Evolutionary conservation across 306 rosid genomes (phyloP).

Genomic region (Rosa persica): DNA sequence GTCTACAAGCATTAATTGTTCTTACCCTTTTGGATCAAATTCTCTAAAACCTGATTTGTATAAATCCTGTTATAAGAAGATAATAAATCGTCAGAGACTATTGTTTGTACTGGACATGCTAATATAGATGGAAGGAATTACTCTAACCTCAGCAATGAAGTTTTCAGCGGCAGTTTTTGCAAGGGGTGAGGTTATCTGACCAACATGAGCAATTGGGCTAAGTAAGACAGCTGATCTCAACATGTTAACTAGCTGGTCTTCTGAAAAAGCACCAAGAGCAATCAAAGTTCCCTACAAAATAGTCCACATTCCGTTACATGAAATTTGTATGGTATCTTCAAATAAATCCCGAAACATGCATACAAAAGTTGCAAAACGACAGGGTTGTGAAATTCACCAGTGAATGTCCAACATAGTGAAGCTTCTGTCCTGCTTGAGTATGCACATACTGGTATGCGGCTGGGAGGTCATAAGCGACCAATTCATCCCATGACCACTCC

Average conservation of each 20-base stretch:
- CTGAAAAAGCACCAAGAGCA: conserved; percentile 73
- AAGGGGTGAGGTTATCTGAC: conserved; percentile 70
- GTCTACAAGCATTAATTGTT: conserved; percentile 8
- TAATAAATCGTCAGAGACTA: conserved; percentile 22
- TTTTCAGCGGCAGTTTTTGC: conserved; percentile 69
- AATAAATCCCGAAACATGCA: neutral
- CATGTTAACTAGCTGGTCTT: conserved; percentile 48
- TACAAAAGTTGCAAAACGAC: neutral
- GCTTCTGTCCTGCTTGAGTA: conserved; percentile 67
- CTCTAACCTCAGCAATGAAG: conserved; percentile 69
- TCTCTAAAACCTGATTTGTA: conserved; percentile 61
- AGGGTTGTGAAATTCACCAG: conserved; percentile 48
- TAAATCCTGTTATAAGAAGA: conserved; percentile 46
- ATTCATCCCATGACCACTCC: conserved; percentile 99
- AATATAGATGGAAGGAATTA: neutral
- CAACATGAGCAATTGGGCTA: conserved; percentile 80
- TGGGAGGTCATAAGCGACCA: conserved; percentile 86
- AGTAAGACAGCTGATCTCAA: conserved; percentile 83
- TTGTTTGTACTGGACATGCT: neutral
- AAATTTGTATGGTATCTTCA: neutral
- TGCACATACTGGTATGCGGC: conserved; percentile 73
- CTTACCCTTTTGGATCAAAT: conserved; percentile 72
- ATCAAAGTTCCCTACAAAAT: conserved; percentile 75
- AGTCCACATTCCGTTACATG: neutral
- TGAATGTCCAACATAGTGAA: conserved; percentile 92